Base-by-base conservation (phyloP, 2,329 filamentous ascomycete species). In the Lecanicillium sp. region DNA sequence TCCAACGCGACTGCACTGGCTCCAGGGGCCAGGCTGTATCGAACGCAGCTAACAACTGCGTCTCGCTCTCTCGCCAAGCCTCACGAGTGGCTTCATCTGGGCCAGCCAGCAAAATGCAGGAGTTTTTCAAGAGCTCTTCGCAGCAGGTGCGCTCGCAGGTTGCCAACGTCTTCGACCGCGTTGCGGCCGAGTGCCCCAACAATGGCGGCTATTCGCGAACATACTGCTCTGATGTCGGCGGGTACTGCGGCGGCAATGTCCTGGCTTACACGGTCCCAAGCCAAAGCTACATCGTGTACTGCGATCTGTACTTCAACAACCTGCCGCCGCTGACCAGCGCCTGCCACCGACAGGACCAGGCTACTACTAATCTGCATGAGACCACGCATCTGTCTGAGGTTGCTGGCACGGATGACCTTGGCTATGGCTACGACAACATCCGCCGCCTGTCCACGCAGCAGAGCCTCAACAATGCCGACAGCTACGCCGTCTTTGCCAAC, bases 321-420 rank as follows among this genome's bases (percentile, higher is more conserved):
- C 62, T 80, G 12, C 59, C 69, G 0, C 60, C 64, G 7, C 42
- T 77, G 18, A 57, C 66, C 17, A 49, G 48, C 12, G 58, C 55
- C 5, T 82, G 78, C 62, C 74, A 80, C 51, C 66, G 50, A 5
- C 77, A 81, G 57, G 77, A 81, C 54, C 72, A 77, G 57, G 71
- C 73, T 5, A 79, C 72, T 11, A 80, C 77, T 17, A 68, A 67
- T 17, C 59, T 81, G 11, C 78, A 82, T 50, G 78, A 81, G 62
- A 62, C 68, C 46, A 78, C 77, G 10, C 78, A 81, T 51, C 43
- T 65, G 68, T 69, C 15, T 61, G 68, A 45, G 67, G 57, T 51
- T 44, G 70, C 71, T 28, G 71, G 73, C n/a, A 79, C 75, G 3
- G 52, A 68, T 4, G 77, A 81, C 48, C 55, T 69, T 36, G 69